phyloP scores from a whole-genome alignment of 2,329 filamentous ascomycete species.

The Pseudogymnoascus sp. region DNA sequence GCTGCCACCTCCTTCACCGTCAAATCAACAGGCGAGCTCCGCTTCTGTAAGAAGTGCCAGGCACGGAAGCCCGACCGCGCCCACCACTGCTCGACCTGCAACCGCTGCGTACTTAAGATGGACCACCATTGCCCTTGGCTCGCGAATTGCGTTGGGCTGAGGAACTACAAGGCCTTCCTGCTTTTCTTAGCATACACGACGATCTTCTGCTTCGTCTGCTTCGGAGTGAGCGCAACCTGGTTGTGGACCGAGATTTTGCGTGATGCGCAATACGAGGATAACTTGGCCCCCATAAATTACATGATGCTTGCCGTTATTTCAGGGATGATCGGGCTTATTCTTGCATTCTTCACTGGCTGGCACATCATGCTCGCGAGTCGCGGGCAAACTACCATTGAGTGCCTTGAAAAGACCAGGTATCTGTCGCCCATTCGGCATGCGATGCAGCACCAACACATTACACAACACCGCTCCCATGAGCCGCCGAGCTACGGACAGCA shows the following conservation, averaged over 20 bases:
- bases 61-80: conserved; percentile 88
- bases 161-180: conserved; percentile 92
- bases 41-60: conserved; percentile 97
- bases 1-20: conserved; percentile 73
- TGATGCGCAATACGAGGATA: conserved; percentile 62
- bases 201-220: conserved; percentile 74
- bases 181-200: conserved; percentile 87
- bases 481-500: conserved; percentile 58
- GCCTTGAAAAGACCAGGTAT: conserved; percentile 90
- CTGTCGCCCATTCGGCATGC: conserved; percentile 68
- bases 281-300: conserved; percentile 79
- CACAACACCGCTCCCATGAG: conserved; percentile 38
- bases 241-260: conserved; percentile 74
- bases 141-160: conserved; percentile 85
- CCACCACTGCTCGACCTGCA: conserved; percentile 94
- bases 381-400: conserved; percentile 92
- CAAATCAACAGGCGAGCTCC: conserved; percentile 76
- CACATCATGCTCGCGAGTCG: conserved; percentile 73
- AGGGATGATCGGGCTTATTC: conserved; percentile 83
- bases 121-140: conserved; percentile 99
- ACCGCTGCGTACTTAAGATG: conserved; percentile 96
- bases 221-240: conserved; percentile 70
- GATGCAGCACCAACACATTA: conserved; percentile 54
- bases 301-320: conserved; percentile 79
- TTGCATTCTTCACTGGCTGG: conserved; percentile 85